Conservation (phyloP, 31 red algal species). For the Bonnemaisonia californica region DNA sequence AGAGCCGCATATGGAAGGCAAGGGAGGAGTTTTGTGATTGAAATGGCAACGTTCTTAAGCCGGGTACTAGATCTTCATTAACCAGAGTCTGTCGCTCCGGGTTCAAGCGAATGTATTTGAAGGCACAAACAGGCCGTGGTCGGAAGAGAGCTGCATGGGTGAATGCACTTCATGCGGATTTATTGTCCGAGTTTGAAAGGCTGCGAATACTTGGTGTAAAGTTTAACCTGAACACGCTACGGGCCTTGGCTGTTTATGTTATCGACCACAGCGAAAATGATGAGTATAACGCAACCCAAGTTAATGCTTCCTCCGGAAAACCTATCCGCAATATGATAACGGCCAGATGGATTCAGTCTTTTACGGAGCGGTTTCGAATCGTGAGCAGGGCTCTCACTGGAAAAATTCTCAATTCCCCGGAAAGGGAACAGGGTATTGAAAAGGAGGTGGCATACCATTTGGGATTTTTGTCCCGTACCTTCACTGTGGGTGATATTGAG, state of each 20-base stretch:
- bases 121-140: slow-evolving; percentile 3
- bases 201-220: slow-evolving; percentile 32
- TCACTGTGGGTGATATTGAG: slow-evolving; percentile 1
- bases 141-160: slow-evolving; percentile 28
- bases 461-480: neutral
- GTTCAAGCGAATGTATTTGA: slow-evolving; percentile 4
- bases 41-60: neutral
- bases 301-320: neutral
- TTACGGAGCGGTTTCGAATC: slow-evolving; percentile 9
- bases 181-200: slow-evolving; percentile 27
- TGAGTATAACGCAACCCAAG: neutral
- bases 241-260: neutral
- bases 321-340: neutral
- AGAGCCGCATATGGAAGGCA: neutral
- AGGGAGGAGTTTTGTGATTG: neutral
- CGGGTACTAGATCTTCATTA: neutral
- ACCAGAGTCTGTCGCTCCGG: neutral
- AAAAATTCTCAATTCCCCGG: slow-evolving; percentile 1
- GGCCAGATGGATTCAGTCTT: slow-evolving; percentile 30
- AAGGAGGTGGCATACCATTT: slow-evolving; percentile 35
- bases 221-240: slow-evolving; percentile 11
- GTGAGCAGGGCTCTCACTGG: slow-evolving; percentile 24
- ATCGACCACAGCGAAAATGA: neutral
- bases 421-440: slow-evolving; percentile 23
- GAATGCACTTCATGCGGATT: slow-evolving; percentile 10